Evolutionary conservation across 2,329 filamentous ascomycete species (phyloP), one percentile per base, ranked within the genome.

Genomic region (Fusarium armeniacum): DNA sequence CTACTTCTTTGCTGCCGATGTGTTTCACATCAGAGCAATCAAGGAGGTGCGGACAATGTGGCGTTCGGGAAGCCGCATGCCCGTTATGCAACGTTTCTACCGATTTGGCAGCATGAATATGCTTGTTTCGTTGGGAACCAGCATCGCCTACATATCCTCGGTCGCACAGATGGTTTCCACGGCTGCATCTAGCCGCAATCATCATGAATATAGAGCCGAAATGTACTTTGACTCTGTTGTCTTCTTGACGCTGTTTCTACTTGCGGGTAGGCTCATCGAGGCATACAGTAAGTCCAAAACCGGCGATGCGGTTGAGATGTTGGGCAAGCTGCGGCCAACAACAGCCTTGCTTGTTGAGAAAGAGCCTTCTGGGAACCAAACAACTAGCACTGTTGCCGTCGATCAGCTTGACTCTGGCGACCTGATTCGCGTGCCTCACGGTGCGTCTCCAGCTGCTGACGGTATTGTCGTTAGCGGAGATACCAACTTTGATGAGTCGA

Each of bases 81-180:
- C 93, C 0, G 77, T 97, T 6, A 73, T 92, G 18, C 87, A 91
- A 71, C 86, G 94, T 16, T 94, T 98, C 75, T 93, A 94, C 78
- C 90, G 92, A n/a, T 98, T 98, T 75, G 94, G 94, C 11, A 97
- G 94, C 82, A 98, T 98, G 94, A 97, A 97, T 76, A 91, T 97
- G 82, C 86, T 98, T 63, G 94, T 98, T 80, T 96, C 92, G 10
- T 85, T 97, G 3, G 94, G 94, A 8, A 97, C 94, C 0, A 91
- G 89, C 3, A 93, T 98, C 64, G 94, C 94, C 2, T 97, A 97
- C 77, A 83, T 97, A 66, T 90, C 93, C 1, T 97, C 93, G 0
- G 82, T 97, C 26, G 91, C 89, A 18, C 90, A 97, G 69, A 85
- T 98, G 76, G 90, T 93, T 53, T 87, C 89, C 9, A 81, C 79